These are phyloP conservation scores for Aspergillus clavatus DNA, from an alignment of 2,329 filamentous ascomycete species.

Conservation along the genomic window DNA sequence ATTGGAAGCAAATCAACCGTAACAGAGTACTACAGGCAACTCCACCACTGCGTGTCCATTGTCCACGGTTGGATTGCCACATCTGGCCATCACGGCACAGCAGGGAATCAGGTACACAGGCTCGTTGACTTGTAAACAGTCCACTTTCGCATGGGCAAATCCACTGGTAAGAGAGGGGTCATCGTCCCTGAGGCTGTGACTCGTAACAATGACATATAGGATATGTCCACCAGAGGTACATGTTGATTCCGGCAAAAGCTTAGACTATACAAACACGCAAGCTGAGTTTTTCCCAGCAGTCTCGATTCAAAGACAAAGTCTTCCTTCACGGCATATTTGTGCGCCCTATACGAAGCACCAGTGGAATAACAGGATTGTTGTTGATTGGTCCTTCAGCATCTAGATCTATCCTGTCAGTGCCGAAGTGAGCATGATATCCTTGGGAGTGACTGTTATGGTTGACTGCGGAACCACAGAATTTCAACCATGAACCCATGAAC, in stretches of 20 bases:
- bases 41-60: not conserved
- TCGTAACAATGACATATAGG: not conserved
- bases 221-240: not conserved
- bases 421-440: slow-evolving; percentile 18
- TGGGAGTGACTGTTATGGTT: slow-evolving; percentile 13
- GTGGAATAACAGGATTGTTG: not conserved
- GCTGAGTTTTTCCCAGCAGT: not conserved
- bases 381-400: not conserved
- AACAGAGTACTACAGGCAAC: not conserved
- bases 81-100: not conserved
- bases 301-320: not conserved
- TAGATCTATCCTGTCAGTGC: too few species aligned
- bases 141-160: not conserved
- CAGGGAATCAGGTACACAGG: not conserved
- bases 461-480: slow-evolving; percentile 7
- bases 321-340: not conserved
- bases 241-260: too few species aligned
- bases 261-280: too few species aligned
- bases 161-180: too few species aligned
- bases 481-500: not conserved
- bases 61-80: not conserved
- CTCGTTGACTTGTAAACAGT: not conserved
- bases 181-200: too few species aligned
- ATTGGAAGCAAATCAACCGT: not conserved
- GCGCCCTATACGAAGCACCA: not conserved